phyloP scores from a whole-genome alignment of 2,329 filamentous ascomycete species.

The Fusarium sublunatum region DNA sequence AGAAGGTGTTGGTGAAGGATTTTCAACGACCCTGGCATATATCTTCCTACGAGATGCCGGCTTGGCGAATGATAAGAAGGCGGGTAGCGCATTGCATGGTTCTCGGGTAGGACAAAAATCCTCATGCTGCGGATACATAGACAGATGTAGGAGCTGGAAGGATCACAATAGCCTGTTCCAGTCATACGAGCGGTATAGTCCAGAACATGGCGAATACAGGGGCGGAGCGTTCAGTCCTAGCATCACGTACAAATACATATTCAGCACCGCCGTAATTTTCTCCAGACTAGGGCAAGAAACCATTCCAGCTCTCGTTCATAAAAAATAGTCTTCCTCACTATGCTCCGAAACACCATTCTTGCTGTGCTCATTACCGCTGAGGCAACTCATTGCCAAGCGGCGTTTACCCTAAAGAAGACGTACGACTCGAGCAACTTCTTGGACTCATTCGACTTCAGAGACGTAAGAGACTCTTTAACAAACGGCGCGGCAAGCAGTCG shows the following conservation, averaged over 20 bases:
- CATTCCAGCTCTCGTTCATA: no score
- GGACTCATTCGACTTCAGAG: constrained; percentile 21
- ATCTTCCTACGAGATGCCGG: background rate
- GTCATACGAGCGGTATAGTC: background rate
- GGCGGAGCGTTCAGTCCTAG: background rate
- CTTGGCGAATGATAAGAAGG: background rate
- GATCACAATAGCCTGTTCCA: background rate
- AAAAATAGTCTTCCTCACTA: no score
- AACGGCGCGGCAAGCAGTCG: rapidly evolving
- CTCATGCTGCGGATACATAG: background rate
- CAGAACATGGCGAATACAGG: background rate
- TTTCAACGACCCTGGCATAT: background rate
- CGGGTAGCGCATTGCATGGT: background rate
- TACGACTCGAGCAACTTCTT: constrained; percentile 24
- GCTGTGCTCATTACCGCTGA: background rate
- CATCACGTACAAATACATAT: background rate
- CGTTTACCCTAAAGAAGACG: constrained; percentile 14
- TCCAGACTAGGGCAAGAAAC: background rate
- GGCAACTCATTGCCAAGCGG: background rate
- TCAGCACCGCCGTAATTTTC: background rate
- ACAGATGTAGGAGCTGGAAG: background rate
- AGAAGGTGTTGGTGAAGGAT: background rate
- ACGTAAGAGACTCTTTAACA: background rate
- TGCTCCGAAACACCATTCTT: constrained; percentile 7
- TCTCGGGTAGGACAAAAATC: background rate